Conservation (phyloP, 208 protist genomes). For the Trypanosoma congolense region DNA sequence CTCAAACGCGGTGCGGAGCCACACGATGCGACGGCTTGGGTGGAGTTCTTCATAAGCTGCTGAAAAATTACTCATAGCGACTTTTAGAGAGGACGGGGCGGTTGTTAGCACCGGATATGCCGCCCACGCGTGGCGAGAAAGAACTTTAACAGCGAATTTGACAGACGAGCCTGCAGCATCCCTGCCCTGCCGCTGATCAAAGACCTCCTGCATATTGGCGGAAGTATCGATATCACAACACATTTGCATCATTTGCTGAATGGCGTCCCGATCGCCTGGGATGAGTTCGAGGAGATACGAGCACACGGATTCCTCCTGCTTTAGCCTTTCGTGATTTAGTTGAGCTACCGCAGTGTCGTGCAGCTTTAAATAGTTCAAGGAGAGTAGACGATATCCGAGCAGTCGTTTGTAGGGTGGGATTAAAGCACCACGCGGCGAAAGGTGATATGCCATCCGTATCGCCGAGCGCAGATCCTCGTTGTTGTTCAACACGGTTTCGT, state of each 20-base stretch:
- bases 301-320: constrained; percentile 26
- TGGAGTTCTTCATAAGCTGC: constrained; percentile 2
- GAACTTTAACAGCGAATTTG: constrained; percentile 1
- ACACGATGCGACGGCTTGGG: constrained; percentile 10
- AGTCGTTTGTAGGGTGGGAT: constrained; percentile 25
- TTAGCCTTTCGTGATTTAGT: constrained; percentile 10
- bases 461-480: constrained; percentile 31
- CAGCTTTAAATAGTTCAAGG: constrained; percentile 4
- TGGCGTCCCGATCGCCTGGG: constrained; percentile 20
- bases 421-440: constrained; percentile 26
- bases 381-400: constrained; percentile 34
- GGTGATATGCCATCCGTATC: constrained; percentile 31
- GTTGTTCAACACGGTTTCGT: not conserved
- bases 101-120: constrained; percentile 1
- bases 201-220: not conserved
- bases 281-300: constrained; percentile 24
- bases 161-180: not conserved
- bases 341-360: not conserved
- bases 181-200: not conserved
- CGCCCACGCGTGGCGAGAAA: constrained; percentile 16
- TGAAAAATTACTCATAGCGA: constrained; percentile 8
- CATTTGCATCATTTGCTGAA: constrained; percentile 24
- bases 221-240: constrained; percentile 8
- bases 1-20: constrained; percentile 16
- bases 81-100: not conserved